phyloP scores from a whole-genome alignment of 768 basidiomycete species.

The Amanita phalloides region DNA sequence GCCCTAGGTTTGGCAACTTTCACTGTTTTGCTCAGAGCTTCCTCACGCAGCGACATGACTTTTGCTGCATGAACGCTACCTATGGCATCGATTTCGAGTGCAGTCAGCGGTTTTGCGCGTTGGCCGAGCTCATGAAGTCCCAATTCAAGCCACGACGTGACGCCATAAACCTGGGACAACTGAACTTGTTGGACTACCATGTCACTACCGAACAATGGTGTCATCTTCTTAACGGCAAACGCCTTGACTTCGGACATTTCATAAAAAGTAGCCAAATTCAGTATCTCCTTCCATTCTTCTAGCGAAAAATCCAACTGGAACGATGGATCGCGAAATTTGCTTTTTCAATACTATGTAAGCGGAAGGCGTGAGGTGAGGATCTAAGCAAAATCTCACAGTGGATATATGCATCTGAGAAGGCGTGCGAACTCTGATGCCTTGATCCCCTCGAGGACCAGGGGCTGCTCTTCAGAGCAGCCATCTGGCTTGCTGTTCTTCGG shows the following conservation, averaged over 20 bases:
- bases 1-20: too few species aligned
- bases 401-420: conserved; percentile 13
- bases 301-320: background rate
- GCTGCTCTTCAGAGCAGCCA: conserved; percentile 2
- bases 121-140: background rate
- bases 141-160: background rate
- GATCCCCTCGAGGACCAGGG: background rate
- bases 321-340: background rate
- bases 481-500: background rate
- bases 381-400: background rate
- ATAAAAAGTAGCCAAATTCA: conserved; percentile 29
- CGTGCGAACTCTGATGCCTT: background rate
- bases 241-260: conserved; percentile 4
- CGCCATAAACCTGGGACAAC: conserved; percentile 4
- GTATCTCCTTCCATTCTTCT: conserved; percentile 24
- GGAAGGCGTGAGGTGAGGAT: background rate
- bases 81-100: background rate
- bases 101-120: background rate
- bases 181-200: background rate
- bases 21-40: too few species aligned
- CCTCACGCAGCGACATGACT: background rate
- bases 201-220: background rate
- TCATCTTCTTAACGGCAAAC: background rate
- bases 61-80: background rate
- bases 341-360: background rate